Percentiles rank a stretch among this genome's conserved stretches.
Conservation (phyloP, 1,284 basidiomycete genomes). For the Hypsizygus ulmarius region DNA sequence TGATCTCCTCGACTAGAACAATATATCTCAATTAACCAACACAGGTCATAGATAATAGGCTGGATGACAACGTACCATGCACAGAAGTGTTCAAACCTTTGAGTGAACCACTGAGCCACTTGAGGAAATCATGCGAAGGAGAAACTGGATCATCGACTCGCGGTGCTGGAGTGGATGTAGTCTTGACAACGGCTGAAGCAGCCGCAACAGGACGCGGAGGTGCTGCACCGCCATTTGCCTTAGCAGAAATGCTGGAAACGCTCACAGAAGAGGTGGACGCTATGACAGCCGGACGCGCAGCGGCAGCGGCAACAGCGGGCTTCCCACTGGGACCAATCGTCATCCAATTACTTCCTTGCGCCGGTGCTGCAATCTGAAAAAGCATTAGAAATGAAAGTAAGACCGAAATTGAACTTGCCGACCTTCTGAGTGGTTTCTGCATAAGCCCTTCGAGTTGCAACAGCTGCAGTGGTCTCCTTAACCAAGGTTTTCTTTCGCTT, state of each 20-base stretch:
- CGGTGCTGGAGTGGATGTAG: slow-evolving; percentile 29
- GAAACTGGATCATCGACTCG: slow-evolving; percentile 60
- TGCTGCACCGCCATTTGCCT: slow-evolving; percentile 35
- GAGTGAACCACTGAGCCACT: slow-evolving; percentile 87
- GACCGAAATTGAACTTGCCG: not conserved
- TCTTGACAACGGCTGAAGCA: slow-evolving; percentile 38
- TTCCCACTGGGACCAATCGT: slow-evolving; percentile 84
- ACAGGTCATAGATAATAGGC: too few relatives aligned
- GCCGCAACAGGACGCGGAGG: slow-evolving; percentile 29
- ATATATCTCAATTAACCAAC: slow-evolving; percentile 14
- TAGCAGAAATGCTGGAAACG: slow-evolving; percentile 26
- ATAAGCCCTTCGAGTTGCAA: slow-evolving; percentile 67
- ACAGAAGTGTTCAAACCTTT: slow-evolving; percentile 60
- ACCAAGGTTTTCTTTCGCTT: slow-evolving; percentile 66
- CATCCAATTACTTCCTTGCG: slow-evolving; percentile 70
- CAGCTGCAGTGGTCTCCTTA: slow-evolving; percentile 58
- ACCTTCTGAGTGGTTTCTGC: slow-evolving; percentile 81
- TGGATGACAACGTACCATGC: not conserved
- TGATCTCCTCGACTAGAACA: slow-evolving; percentile 83
- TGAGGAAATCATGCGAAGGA: slow-evolving; percentile 88
- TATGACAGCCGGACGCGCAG: slow-evolving; percentile 36
- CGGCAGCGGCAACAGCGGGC: slow-evolving; percentile 30
- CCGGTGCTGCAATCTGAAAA: slow-evolving; percentile 28
- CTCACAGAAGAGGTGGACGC: slow-evolving; percentile 21
- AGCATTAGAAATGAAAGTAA: slow-evolving; percentile 1